Base-by-base conservation (phyloP, 306 rosid species). In the Gastrolobium bilobum region DNA sequence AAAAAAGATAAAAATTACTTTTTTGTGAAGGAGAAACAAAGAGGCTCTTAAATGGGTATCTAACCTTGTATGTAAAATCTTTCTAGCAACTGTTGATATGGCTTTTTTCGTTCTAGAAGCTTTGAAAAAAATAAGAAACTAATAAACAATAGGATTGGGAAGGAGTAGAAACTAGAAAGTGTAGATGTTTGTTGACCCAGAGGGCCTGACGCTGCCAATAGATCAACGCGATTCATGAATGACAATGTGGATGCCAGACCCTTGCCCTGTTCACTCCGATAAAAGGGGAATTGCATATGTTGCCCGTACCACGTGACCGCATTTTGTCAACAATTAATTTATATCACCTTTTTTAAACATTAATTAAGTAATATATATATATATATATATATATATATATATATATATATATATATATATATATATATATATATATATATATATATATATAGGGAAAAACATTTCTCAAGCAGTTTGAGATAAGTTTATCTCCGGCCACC, bases 171-270 rank as follows among this genome's bases (percentile, higher is more conserved):
- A 4, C 40, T 54, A 38, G 11, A 6, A 57, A 46, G 35, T 75
- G 61, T 6, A 61, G 26, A 61, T 33, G 71, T 2, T 44, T 9
- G 72, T 63, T 63, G 80, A 76, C 51, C 62, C 71, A 20, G 4
- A 13, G 42, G 6, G 39, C 7, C 72, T 30, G 67, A 66, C 81
- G 10, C 9, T 42, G 4, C 66, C 34, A 77, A 65, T 7, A 34
- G 35, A 77, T 52, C 74, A 38, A 11, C 10, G 6, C 37, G 34
- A 50, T 58, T 9, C 7, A 5, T 8, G 13, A 53, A 10, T n/a
- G 39, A 7, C 4, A 63, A 64, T 37, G 80, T 48, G 44, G 54
- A 52, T 76, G 73, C 72, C 73, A 38, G 51, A 50, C 4, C 42
- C n/a, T 35, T 62, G 11, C 26, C 5, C 79, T 1, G 26, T 74